Evolutionary conservation across 495 filamentous ascomycete species (phyloP).

Genomic region (Daldinia vernicosa): DNA sequence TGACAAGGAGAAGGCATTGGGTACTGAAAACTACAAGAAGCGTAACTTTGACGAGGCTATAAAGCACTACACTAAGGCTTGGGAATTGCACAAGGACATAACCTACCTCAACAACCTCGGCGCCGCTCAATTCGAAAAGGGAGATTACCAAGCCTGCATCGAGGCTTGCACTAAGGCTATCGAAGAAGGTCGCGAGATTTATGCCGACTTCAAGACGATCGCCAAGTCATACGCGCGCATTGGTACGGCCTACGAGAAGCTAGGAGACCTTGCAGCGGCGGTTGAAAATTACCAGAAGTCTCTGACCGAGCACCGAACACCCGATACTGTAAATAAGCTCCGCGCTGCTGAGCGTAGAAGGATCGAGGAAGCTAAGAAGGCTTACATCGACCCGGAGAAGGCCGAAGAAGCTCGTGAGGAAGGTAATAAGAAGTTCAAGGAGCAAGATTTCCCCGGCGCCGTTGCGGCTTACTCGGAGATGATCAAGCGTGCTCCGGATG

Average conservation of each 20-base stretch:
- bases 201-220: conserved; percentile 95
- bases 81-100: conserved; percentile 94
- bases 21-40: conserved; percentile 98
- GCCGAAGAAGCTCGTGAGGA: conserved; percentile 96
- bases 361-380: conserved; percentile 74
- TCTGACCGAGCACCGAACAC: conserved; percentile 94
- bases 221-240: conserved; percentile 97
- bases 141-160: conserved; percentile 86
- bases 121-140: conserved; percentile 95
- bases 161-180: conserved; percentile 87
- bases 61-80: conserved; percentile 93
- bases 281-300: conserved; percentile 93
- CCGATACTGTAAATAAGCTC: conserved; percentile 91
- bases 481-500: conserved; percentile 92
- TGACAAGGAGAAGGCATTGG: conserved; percentile 92
- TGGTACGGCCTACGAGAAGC: conserved; percentile 88
- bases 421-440: conserved; percentile 96
- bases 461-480: conserved; percentile 97
- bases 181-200: conserved; percentile 83
- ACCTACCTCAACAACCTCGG: conserved; percentile 97
- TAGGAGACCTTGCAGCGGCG: conserved; percentile 79
- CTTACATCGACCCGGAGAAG: conserved; percentile 89
- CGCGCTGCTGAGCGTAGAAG: conserved; percentile 92
- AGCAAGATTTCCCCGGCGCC: conserved; percentile 92
- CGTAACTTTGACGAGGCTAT: conserved; percentile 93